Percentiles rank a stretch among this genome's conserved stretches.
Conservation (phyloP, 208 protist species). For the Leishmania lainsoni region DNA sequence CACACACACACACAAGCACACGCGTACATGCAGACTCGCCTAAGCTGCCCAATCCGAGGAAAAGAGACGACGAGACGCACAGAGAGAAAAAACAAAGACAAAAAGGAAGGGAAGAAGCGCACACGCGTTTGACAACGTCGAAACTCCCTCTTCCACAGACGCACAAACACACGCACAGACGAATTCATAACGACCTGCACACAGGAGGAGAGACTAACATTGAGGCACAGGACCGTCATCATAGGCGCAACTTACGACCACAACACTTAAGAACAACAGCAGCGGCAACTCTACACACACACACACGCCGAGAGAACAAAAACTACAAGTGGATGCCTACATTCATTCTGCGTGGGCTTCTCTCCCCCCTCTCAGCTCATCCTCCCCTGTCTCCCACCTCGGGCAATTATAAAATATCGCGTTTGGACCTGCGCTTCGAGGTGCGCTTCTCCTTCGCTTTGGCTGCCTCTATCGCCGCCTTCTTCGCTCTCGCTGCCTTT, state of each 20-base stretch:
- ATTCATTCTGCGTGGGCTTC: too few relatives aligned
- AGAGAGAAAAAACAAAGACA: not conserved
- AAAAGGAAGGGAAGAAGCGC: not conserved
- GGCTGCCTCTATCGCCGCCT: slow-evolving; percentile 45
- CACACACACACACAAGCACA: not conserved
- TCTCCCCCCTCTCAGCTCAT: not conserved
- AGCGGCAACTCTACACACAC: not conserved
- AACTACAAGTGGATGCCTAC: not conserved
- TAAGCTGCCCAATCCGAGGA: not conserved
- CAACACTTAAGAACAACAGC: not conserved
- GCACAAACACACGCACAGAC: not conserved
- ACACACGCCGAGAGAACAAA: not conserved
- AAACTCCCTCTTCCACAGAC: not conserved
- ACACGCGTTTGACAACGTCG: not conserved
- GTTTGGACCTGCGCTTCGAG: slow-evolving; percentile 63
- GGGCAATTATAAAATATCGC: slow-evolving; percentile 22
- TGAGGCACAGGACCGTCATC: not conserved
- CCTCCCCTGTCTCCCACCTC: not conserved
- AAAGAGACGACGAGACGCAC: not conserved
- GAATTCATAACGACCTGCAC: not conserved
- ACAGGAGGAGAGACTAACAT: not conserved
- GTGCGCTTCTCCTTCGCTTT: slow-evolving; percentile 50
- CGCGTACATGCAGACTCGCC: not conserved
- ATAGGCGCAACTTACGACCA: not conserved
- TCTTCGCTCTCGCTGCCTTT: slow-evolving; percentile 67